Base-by-base conservation (phyloP, 164 flowering plant genomes). In the Pachysandra terminalis region DNA sequence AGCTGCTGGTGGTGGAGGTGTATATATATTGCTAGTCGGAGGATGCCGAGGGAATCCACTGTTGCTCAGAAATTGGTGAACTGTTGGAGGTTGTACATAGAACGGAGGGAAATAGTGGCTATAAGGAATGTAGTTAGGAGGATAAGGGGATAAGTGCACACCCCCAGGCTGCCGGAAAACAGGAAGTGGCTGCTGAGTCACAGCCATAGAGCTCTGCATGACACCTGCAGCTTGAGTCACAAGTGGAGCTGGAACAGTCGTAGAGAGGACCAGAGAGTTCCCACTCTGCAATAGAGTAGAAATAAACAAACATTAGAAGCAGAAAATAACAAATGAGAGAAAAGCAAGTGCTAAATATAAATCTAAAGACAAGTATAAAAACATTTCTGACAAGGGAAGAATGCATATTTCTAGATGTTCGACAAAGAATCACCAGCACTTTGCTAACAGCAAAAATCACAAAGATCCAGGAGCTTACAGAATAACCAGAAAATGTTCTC, bases 31-130 rank as follows among this genome's bases (percentile, higher is more conserved):
- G 56, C 91, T 88, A 56, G 84, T 74, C 71, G 84, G 90, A 76
- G 89, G 90, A 69, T 93, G 98, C 73, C 89, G 96, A 61, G 90
- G 91, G 48, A 85, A 90, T 19, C 87, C 83, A 67, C 90, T 78
- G 73, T 87, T 93, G 80, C 82, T 79, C 53, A 93, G 73, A 73
- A 79, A 87, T 71, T 84, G 96, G 66, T 85, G 96, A 63, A 93
- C 81, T 66, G 86, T 75, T n/a, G 90, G 88, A 35, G 89, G 86
- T 53, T 91, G 90, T 58, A 82, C 81, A 79, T 87, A 93, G 63
- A 79, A 82, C 54, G 93, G 98, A 49, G 98, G 70, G 66, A 82
- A 81, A 66, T 88, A 92, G 55, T 82, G 93, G 66, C 81, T 85
- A 68, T 87, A 88, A 1, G 90, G 96, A 52, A 87, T 41, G 79